Evolutionary conservation across 768 basidiomycete genomes (phyloP).

Genomic region (Neoboletus brunneissimus): DNA sequence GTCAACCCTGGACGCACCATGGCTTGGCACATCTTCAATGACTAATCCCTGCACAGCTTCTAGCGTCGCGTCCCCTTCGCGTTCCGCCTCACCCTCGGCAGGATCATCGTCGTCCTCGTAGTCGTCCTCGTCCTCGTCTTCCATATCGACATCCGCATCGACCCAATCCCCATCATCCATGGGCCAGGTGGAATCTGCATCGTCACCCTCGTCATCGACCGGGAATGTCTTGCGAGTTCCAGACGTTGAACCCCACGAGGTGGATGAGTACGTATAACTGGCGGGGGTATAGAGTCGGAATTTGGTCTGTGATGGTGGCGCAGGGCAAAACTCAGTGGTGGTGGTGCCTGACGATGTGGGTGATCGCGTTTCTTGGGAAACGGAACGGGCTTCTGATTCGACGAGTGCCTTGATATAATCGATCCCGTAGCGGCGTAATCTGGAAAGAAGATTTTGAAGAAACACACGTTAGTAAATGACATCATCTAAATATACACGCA

Average conservation of each 20-base stretch:
- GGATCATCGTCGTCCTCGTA: slow-evolving; percentile 31
- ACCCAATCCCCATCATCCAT: slow-evolving; percentile 27
- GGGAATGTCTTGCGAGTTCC: slow-evolving; percentile 12
- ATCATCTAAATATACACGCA: slow-evolving; percentile 2
- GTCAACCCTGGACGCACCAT: not conserved
- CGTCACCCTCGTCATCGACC: slow-evolving; percentile 20
- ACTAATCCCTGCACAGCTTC: slow-evolving; percentile 15
- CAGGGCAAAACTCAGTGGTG: not conserved
- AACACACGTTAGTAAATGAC: slow-evolving; percentile 6
- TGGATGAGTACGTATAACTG: slow-evolving; percentile 31
- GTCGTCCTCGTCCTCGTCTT: slow-evolving; percentile 33
- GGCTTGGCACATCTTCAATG: slow-evolving; percentile 1
- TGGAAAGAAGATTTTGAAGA: not conserved
- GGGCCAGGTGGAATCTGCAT: slow-evolving; percentile 14
- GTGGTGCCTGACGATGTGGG: not conserved
- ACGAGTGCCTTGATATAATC: slow-evolving; percentile 35
- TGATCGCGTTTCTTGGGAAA: not conserved
- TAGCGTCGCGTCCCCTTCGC: slow-evolving; percentile 14
- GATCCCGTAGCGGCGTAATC: slow-evolving; percentile 31
- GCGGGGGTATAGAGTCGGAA: slow-evolving; percentile 34
- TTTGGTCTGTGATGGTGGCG: slow-evolving; percentile 18
- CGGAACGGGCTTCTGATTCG: slow-evolving; percentile 24
- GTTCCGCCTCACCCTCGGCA: slow-evolving; percentile 6
- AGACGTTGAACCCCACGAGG: slow-evolving; percentile 17
- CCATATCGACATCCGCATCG: slow-evolving; percentile 30